Conservation (phyloP, 2,329 filamentous ascomycete genomes). For the Colletotrichum tofieldiae region DNA sequence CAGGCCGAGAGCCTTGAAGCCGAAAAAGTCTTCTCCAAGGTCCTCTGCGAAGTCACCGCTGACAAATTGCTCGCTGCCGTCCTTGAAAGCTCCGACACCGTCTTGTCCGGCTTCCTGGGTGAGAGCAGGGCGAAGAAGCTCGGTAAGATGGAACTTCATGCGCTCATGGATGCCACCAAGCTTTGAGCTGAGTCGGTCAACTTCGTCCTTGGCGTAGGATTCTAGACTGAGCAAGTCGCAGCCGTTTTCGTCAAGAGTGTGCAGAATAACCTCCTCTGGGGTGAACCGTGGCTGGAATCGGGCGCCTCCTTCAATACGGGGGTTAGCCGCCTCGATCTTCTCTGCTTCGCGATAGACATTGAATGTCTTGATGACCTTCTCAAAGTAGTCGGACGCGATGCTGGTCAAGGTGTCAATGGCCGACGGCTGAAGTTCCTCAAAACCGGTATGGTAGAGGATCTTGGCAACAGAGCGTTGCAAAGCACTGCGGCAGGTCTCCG, state of each 20-base stretch:
- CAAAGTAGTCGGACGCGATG: slow-evolving; percentile 90
- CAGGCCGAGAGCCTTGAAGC: slow-evolving; percentile 94
- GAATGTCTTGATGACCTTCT: slow-evolving; percentile 84
- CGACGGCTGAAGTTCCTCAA: slow-evolving; percentile 96
- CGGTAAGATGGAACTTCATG: slow-evolving; percentile 93
- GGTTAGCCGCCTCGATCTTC: slow-evolving; percentile 73
- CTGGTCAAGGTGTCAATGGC: slow-evolving; percentile 93
- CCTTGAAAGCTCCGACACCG: slow-evolving; percentile 92
- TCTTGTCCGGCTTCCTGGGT: slow-evolving; percentile 82
- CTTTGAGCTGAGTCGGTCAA: slow-evolving; percentile 87
- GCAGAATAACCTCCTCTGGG: slow-evolving; percentile 88
- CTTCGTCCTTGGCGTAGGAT: slow-evolving; percentile 90
- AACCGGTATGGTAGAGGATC: slow-evolving; percentile 95
- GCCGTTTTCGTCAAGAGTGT: slow-evolving; percentile 88
- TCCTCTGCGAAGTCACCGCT: slow-evolving; percentile 98
- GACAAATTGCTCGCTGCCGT: slow-evolving; percentile 97
- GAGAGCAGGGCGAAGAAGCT: slow-evolving; percentile 91
- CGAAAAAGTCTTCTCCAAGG: slow-evolving; percentile 98
- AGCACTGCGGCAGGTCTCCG: slow-evolving; percentile 85
- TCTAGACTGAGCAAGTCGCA: slow-evolving; percentile 87
- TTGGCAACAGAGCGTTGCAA: slow-evolving; percentile 93
- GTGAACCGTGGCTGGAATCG: slow-evolving; percentile 78
- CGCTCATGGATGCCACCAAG: slow-evolving; percentile 90
- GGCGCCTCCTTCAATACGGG: slow-evolving; percentile 57
- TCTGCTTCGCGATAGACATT: slow-evolving; percentile 88